A percentile compares a stretch with the other conserved stretches of the same genome.
phyloP scores from a whole-genome alignment of 2,329 filamentous ascomycete genomes.

The Elsinoe perseae region DNA sequence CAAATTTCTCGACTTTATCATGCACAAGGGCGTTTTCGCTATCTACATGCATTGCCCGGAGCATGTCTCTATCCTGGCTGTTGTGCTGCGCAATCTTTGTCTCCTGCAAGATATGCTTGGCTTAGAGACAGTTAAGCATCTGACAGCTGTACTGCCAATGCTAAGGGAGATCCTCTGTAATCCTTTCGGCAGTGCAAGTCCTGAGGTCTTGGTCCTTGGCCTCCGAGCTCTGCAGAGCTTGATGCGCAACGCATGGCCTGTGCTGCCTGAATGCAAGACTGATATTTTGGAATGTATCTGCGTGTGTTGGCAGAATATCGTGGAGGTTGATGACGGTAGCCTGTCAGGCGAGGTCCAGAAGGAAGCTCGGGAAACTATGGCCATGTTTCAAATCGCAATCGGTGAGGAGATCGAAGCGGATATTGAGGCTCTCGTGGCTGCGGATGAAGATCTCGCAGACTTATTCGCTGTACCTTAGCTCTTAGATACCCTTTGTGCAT shows the following conservation, averaged over 20 bases:
- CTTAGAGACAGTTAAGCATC: constrained; percentile 57
- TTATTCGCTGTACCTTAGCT: constrained; percentile 21
- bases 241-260: constrained; percentile 60
- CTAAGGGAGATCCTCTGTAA: constrained; percentile 58
- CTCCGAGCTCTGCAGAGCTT: constrained; percentile 49
- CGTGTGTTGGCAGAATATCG: constrained; percentile 31
- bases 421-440: constrained; percentile 22
- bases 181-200: constrained; percentile 55
- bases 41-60: constrained; percentile 51
- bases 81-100: constrained; percentile 47
- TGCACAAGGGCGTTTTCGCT: constrained; percentile 37
- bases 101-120: constrained; percentile 50
- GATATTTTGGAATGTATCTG: constrained; percentile 55
- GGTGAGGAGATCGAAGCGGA: constrained; percentile 25
- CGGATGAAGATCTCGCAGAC: constrained; percentile 24
- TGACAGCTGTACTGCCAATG: constrained; percentile 62
- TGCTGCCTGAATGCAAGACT: constrained; percentile 54
- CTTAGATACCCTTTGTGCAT: constrained; percentile 7
- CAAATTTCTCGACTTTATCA: constrained; percentile 38
- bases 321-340: constrained; percentile 15
- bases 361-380: constrained; percentile 22
- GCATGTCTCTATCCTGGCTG: constrained; percentile 49
- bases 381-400: constrained; percentile 23
- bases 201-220: constrained; percentile 48
- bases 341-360: constrained; percentile 21